Percentiles rank a stretch among this genome's conserved stretches.
Evolutionary conservation across 495 filamentous ascomycete genomes (phyloP).

Genomic region (Daldinia decipiens): DNA sequence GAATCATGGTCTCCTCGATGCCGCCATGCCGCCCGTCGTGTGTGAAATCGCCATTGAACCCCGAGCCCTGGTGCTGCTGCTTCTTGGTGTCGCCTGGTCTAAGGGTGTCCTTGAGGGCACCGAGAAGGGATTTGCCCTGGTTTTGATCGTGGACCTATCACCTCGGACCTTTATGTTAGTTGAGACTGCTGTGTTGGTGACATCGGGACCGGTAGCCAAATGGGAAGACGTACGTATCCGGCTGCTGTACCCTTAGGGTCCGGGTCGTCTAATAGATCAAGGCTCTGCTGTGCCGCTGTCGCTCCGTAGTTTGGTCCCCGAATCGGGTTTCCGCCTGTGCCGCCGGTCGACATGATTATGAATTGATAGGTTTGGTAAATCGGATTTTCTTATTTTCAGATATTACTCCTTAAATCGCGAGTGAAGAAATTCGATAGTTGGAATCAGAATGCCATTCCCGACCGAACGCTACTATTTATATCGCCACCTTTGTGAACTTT

Average conservation of each 20-base stretch:
- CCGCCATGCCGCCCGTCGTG: slow-evolving; percentile 33
- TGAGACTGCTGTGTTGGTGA: not conserved
- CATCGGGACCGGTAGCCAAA: not conserved
- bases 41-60: slow-evolving; percentile 17
- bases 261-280: slow-evolving; percentile 35
- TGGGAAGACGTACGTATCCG: slow-evolving; percentile 31
- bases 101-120: slow-evolving; percentile 35
- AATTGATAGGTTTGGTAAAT: not conserved
- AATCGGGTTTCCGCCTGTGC: slow-evolving; percentile 32
- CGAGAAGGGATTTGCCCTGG: slow-evolving; percentile 30
- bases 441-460: not conserved
- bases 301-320: slow-evolving; percentile 25
- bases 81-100: slow-evolving; percentile 37
- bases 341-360: slow-evolving; percentile 36
- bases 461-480: not conserved
- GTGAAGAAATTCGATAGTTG: not conserved
- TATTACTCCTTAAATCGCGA: not conserved
- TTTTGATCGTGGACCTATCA: slow-evolving; percentile 19
- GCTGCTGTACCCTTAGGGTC: slow-evolving; percentile 39
- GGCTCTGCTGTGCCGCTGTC: slow-evolving; percentile 10
- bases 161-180: not conserved
- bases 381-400: not conserved
- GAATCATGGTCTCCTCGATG: slow-evolving; percentile 28
- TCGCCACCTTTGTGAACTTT: not conserved
- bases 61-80: slow-evolving; percentile 17